phyloP scores from a whole-genome alignment of 495 filamentous ascomycete genomes.

The Talaromyces ruber region DNA sequence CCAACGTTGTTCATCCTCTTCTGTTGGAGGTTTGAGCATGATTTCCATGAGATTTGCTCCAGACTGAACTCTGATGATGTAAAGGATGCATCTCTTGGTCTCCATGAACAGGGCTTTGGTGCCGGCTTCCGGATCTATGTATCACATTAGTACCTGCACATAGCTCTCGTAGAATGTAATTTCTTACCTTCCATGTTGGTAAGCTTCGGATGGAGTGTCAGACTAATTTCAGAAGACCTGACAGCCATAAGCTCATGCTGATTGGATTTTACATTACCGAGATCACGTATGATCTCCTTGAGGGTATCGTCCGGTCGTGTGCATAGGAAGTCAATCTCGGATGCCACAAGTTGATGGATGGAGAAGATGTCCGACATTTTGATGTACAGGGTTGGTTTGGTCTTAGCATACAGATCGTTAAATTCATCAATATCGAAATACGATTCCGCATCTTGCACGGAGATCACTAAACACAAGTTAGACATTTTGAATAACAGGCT shows the following conservation, averaged over 20 bases:
- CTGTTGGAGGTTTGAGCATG: conserved; percentile 77
- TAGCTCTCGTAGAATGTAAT: neutral
- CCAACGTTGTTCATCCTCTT: conserved; percentile 89
- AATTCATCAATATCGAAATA: conserved; percentile 98
- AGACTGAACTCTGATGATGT: conserved; percentile 93
- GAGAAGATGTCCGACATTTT: conserved; percentile 98
- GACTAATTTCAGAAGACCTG: conserved; percentile 79
- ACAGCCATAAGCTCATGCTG: conserved; percentile 86
- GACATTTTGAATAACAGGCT: conserved; percentile 5
- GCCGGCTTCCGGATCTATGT: conserved; percentile 74
- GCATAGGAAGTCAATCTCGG: conserved; percentile 68
- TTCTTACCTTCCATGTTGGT: conserved; percentile 68
- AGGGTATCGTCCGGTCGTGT: conserved; percentile 78
- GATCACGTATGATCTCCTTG: conserved; percentile 82
- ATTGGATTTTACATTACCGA: conserved; percentile 91
- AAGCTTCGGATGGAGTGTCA: conserved; percentile 86
- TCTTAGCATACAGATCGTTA: conserved; percentile 92
- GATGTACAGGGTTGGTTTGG: conserved; percentile 94
- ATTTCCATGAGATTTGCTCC: conserved; percentile 92
- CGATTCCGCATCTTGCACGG: conserved; percentile 73
- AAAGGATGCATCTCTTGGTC: conserved; percentile 93
- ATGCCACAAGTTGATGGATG: conserved; percentile 79
- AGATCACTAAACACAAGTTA: conserved; percentile 53
- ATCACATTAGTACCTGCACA: conserved; percentile 7
- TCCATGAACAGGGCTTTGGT: conserved; percentile 93